These are phyloP conservation scores for Ensete ventricosum DNA, from an alignment of 176 grass and related monocot species.

Conservation along the genomic window DNA sequence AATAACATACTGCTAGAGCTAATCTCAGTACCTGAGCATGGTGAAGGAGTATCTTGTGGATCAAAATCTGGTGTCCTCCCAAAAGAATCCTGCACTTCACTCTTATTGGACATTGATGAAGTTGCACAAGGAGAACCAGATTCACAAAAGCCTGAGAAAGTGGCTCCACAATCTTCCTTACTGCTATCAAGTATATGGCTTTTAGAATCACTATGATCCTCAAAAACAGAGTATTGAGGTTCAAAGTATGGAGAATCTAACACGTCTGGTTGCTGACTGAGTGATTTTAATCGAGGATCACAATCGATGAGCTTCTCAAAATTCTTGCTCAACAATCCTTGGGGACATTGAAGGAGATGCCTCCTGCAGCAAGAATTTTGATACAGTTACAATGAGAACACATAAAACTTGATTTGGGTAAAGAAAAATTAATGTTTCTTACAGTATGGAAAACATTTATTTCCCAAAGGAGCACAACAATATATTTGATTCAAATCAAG, in stretches of 20 bases:
- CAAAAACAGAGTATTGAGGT: constrained; percentile 39
- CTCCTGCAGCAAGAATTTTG: constrained; percentile 35
- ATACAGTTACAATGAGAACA: no score
- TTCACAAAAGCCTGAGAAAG: constrained; percentile 39
- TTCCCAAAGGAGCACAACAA: no score
- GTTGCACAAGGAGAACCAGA: constrained; percentile 14
- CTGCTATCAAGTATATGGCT: constrained; percentile 39
- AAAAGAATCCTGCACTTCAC: constrained; percentile 41
- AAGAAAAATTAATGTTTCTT: no score
- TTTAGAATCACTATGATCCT: constrained; percentile 40
- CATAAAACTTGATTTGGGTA: no score
- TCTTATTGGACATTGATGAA: constrained; percentile 27
- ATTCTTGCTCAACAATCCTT: constrained; percentile 54
- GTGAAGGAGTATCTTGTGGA: constrained; percentile 29
- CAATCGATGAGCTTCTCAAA: constrained; percentile 79
- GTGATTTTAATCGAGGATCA: constrained; percentile 45
- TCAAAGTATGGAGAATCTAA: constrained; percentile 41
- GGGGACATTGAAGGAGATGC: constrained; percentile 57
- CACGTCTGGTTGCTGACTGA: constrained; percentile 45
- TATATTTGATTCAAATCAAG: no score
- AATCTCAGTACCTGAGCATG: constrained; percentile 41
- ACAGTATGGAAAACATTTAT: no score
- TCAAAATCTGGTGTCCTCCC: constrained; percentile 40
- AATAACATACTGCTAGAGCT: neutral
- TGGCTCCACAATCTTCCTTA: constrained; percentile 46